Evolutionary conservation across 192 early-diverging fungal genomes (phyloP).

Genomic region (Gamsiella multidivaricata): DNA sequence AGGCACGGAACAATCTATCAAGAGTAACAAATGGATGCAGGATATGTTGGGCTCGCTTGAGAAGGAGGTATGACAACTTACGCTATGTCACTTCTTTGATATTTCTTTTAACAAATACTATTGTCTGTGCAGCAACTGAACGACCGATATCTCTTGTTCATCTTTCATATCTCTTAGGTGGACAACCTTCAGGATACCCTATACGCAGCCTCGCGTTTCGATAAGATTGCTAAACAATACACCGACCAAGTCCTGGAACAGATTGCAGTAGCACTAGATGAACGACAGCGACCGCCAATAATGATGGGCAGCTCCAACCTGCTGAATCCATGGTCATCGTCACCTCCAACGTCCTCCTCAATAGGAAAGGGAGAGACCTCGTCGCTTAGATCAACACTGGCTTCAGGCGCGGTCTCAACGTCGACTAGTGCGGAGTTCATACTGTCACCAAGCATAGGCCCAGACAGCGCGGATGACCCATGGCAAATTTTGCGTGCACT

Average conservation of each 20-base stretch:
- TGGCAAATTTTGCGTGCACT: conserved; percentile 46
- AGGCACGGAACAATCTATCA: background rate
- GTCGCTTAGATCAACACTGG: background rate
- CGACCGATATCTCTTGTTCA: background rate
- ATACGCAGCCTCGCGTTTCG: conserved; percentile 36
- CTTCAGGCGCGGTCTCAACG: background rate
- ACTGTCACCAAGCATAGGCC: background rate
- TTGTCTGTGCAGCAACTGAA: background rate
- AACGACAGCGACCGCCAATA: conserved; percentile 36
- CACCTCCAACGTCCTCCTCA: conserved; percentile 6
- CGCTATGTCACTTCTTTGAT: background rate
- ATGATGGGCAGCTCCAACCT: conserved; percentile 14
- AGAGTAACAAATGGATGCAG: conserved; percentile 35
- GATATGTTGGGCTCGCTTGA: conserved; percentile 45
- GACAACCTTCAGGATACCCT: conserved; percentile 44
- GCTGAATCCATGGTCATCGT: background rate
- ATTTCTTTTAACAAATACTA: too few relatives aligned
- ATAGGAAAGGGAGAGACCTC: conserved; percentile 3
- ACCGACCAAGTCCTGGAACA: conserved; percentile 48
- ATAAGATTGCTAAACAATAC: conserved; percentile 46
- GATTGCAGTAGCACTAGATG: conserved; percentile 36
- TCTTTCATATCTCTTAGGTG: conserved; percentile 41
- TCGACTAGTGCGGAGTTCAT: background rate
- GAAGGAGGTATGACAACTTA: conserved; percentile 33
- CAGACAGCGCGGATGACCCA: conserved; percentile 34